Conservation (phyloP, 371 early-diverging fungal species). For the Syncephalastrum sp. region DNA sequence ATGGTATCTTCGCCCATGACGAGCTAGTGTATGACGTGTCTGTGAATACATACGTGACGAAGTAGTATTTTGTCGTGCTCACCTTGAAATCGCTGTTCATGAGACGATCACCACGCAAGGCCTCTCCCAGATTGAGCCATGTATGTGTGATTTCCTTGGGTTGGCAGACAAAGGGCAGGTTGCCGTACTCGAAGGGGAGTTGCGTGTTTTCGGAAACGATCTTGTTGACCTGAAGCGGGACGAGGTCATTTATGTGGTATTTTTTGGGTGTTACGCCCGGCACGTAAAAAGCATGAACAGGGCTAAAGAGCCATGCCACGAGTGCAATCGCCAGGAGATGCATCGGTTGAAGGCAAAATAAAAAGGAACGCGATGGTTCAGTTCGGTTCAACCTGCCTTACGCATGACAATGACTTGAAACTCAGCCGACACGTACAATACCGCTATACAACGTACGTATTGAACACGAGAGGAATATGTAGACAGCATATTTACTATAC, state of each 20-base stretch:
- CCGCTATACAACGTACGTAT: too few relatives aligned
- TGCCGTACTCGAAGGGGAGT: conserved; percentile 72
- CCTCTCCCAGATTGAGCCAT: conserved; percentile 74
- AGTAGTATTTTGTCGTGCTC: conserved; percentile 3
- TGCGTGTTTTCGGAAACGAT: conserved; percentile 62
- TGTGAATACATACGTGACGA: too few relatives aligned
- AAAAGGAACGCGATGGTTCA: too few relatives aligned
- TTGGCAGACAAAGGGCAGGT: conserved; percentile 70
- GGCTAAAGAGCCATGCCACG: not conserved
- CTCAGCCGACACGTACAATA: too few relatives aligned
- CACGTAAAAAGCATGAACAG: conserved; percentile 62
- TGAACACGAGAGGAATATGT: too few relatives aligned
- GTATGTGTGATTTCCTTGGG: conserved; percentile 46
- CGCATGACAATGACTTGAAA: too few relatives aligned
- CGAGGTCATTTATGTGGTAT: conserved; percentile 55
- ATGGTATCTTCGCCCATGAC: conserved; percentile 26
- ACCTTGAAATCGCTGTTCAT: conserved; percentile 52
- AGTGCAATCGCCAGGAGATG: conserved; percentile 1
- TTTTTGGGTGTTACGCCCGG: conserved; percentile 73
- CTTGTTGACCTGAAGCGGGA: conserved; percentile 74
- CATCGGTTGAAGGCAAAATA: too few relatives aligned
- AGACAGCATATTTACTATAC: too few relatives aligned
- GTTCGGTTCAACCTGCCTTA: too few relatives aligned
- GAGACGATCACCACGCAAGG: conserved; percentile 83
- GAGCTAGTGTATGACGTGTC: conserved; percentile 1